Evolutionary conservation across 129 eudicot genomes (phyloP), one percentile per base, ranked within the genome.

Genomic region (Chrysanthemum seticuspe): DNA sequence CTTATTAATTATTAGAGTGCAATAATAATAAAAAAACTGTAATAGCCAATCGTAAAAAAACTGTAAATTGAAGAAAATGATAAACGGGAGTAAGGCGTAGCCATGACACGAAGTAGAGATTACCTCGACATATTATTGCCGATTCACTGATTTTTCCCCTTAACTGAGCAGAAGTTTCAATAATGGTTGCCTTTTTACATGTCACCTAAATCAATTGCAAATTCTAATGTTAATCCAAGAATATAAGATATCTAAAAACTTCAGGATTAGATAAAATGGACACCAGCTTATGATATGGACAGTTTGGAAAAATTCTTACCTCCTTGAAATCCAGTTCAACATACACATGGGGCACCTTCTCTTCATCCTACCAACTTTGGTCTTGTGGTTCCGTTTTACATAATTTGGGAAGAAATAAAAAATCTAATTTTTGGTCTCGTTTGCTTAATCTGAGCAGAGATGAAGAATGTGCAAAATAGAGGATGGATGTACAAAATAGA

Each of bases 321-420:
- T 95, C 99, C 84, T 86, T 86, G 67, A 94, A 90, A 78, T 95
- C 99, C 58, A 95, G 80, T 83, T 95, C 99, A 67, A 95, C 99
- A 36, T 86, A 95, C 44, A 90, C 44, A 86, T 95, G 78, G 70
- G 97, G 99, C 6, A 94, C 96, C 79, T 81, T 90, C 58, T 97
- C 97, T 85, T 90, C 97, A 74, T 88, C 98, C 98, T 94, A 84
- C 66, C 36, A 31, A 31, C 36, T 31, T 31, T 29, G 34, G 34
- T 29, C 4, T 29, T 29, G 34, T 29, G 34, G 34, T 29, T 29
- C 34, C 34, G 34, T 29, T 29, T 29, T 2, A 29, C 34, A 29
- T 29, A 2, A 29, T 29, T 4, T 29, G 34, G 4, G 3, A 29
- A 29, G 34, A 29, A 21, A 2, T 29, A 2, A 29, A 29, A 29